Percentiles rank a stretch among this genome's conserved stretches.
phyloP scores from a whole-genome alignment of 805 yeast genomes.

The Debaryomyces maramus region DNA sequence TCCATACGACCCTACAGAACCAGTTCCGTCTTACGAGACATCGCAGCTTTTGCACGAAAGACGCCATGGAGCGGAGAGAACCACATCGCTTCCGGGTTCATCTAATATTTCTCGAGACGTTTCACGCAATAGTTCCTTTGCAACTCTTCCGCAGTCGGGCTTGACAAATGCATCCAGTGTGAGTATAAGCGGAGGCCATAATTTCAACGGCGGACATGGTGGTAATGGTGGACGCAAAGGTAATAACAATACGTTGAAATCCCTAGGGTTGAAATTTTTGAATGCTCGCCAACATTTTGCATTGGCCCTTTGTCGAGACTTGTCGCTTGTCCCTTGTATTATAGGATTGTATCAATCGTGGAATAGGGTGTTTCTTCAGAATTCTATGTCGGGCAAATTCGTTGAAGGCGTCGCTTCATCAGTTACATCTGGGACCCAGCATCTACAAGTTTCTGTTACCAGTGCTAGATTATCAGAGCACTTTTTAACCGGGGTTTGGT shows the following conservation, averaged over 20 bases:
- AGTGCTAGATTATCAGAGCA: conserved; percentile 75
- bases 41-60: conserved; percentile 35
- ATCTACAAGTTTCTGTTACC: conserved; percentile 35
- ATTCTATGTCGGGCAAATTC: conserved; percentile 6
- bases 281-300: conserved; percentile 76
- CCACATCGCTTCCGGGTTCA: conserved; percentile 1
- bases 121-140: conserved; percentile 3
- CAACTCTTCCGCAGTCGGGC: neutral
- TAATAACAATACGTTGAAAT: conserved; percentile 40
- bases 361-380: conserved; percentile 30
- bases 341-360: conserved; percentile 51
- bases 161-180: neutral
- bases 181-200: neutral
- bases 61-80: conserved; percentile 9
- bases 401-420: neutral
- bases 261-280: conserved; percentile 66
- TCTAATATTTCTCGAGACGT: conserved; percentile 3
- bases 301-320: conserved; percentile 74
- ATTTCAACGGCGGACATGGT: neutral
- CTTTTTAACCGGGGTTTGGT: conserved; percentile 87
- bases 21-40: conserved; percentile 43
- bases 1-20: conserved; percentile 30
- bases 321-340: conserved; percentile 69
- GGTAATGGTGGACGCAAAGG: neutral
- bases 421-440: conserved; percentile 2